Evolutionary conservation across 2,329 filamentous ascomycete genomes (phyloP).

Genomic region (Apiospora kogelbergensis): DNA sequence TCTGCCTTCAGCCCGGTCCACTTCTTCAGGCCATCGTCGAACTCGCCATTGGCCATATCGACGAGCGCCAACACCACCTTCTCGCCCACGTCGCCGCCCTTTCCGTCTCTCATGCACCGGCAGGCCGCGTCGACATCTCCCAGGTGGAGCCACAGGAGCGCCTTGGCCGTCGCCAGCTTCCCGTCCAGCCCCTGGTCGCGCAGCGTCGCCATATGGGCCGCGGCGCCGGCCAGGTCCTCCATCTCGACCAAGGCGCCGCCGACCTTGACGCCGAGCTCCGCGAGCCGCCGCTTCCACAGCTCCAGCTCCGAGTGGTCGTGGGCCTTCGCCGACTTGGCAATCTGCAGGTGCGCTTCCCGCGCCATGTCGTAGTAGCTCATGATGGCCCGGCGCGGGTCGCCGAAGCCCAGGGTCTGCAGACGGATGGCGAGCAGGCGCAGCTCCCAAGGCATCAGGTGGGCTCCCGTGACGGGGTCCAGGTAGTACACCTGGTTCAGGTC

Average conservation of each 20-base stretch:
- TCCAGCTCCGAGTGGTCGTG: slow-evolving; percentile 55
- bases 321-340: slow-evolving; percentile 45
- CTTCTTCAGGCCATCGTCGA: slow-evolving; percentile 58
- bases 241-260: slow-evolving; percentile 75
- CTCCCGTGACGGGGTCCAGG: slow-evolving; percentile 50
- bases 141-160: slow-evolving; percentile 74
- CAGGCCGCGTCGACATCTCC: slow-evolving; percentile 73
- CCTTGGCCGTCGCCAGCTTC: slow-evolving; percentile 48
- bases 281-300: slow-evolving; percentile 71
- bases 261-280: slow-evolving; percentile 71
- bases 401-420: slow-evolving; percentile 82
- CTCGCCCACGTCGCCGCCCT: slow-evolving; percentile 39
- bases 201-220: slow-evolving; percentile 67
- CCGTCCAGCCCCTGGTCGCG: slow-evolving; percentile 35
- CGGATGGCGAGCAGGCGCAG: slow-evolving; percentile 80
- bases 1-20: slow-evolving; percentile 57
- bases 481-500: slow-evolving; percentile 61
- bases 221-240: slow-evolving; percentile 81
- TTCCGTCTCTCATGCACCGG: slow-evolving; percentile 44
- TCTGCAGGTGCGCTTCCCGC: slow-evolving; percentile 67
- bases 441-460: slow-evolving; percentile 81
- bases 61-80: slow-evolving; percentile 66
- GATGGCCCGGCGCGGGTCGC: slow-evolving; percentile 79
- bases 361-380: slow-evolving; percentile 91
- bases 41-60: slow-evolving; percentile 76